Evolutionary conservation across 495 filamentous ascomycete genomes (phyloP), one percentile per base, ranked within the genome.

Genomic region (Trichoderma gamsii): DNA sequence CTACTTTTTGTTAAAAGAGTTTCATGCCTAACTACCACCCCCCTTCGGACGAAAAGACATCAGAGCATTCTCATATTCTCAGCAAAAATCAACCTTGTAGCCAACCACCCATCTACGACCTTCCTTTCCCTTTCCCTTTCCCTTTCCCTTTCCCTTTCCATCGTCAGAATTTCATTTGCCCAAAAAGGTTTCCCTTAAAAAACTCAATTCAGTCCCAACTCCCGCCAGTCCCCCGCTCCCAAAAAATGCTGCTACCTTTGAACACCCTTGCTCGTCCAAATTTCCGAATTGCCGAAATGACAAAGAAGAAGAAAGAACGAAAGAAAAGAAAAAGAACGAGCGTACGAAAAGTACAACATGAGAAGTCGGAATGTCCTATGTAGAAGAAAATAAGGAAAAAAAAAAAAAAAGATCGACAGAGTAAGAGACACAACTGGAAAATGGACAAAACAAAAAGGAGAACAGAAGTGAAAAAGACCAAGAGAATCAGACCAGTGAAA

Each of bases 401-500:
- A 38, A 38, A 67, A 65, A 70, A 66, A 72, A 68, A 61, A 2
- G 56, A 61, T 61, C 16, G 56, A 29, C n/a, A 61, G 12, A 8
- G 18, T 63, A 67, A 63, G 68, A 70, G 59, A 70, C 71, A 70
- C 59, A 66, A 72, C 43, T 35, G 71, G 44, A 68, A 68, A 75
- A 72, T 63, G 70, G 64, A 44, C 73, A 74, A 71, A 79, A 74
- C 75, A 70, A 65, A 65, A 68, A 72, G 68, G 66, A 73, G 74
- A 76, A 73, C 51, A 7, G 8, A 66, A 61, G 38, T 69, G 56
- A 72, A 70, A 11, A 25, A 70, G 76, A 72, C 65, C 4, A 71
- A 66, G 44, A 73, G 74, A 71, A 79, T 74, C 75, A 76, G 70
- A 70, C 66, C 69, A 73, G 70, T 66, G 74, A 75, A 76, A 73